Evolutionary conservation across 208 protist genomes (phyloP), one percentile per base, ranked within the genome.

Genomic region (Phytomonas serpens): DNA sequence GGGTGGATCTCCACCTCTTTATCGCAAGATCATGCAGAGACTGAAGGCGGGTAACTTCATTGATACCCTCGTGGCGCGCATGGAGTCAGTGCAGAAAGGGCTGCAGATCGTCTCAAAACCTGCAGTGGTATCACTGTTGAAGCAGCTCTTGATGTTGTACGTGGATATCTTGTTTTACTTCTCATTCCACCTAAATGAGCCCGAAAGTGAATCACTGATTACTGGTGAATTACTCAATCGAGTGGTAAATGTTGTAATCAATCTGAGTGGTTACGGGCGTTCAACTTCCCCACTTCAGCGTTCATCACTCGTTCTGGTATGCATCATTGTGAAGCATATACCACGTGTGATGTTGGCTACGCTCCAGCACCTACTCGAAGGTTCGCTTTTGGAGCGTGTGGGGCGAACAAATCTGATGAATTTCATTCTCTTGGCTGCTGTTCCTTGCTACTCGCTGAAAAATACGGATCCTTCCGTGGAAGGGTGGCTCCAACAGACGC

Each of bases 401-500:
- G 23, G 47, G 2, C 47, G 23, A 27, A 27, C 47, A 27, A 27
- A 57, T 23, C 0, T 57, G 13, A 27, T 57, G 47, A 57, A 57
- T 57, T 57, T 57, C 16, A 57, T 57, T 57, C 47, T 57, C 19
- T 27, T 57, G 47, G 47, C 47, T 9, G 47, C 47, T 19, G 5
- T 57, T 16, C 47, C 47, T 23, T 57, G 16, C 19, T 57, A 27
- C 19, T 57, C 47, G 5, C 47, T 57, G 19, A 57, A 27, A 6
- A 57, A 57, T 57, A 19, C 47, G 0, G 47, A 27, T 16, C 19
- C 47, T 57, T 16, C 47, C 23, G 47, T 57, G 47, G 47, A 57
- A 6, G 16, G 16, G 7, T 77, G 73, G 77, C 77, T 75, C 37
- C 69, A 63, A 16, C 69, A 74, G 13, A 69, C 73, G 10, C 69